Percentiles rank a stretch among this genome's conserved stretches.
Evolutionary conservation across 2,329 filamentous ascomycete species (phyloP).

Genomic region (Phyllosticta paracitricarpa): DNA sequence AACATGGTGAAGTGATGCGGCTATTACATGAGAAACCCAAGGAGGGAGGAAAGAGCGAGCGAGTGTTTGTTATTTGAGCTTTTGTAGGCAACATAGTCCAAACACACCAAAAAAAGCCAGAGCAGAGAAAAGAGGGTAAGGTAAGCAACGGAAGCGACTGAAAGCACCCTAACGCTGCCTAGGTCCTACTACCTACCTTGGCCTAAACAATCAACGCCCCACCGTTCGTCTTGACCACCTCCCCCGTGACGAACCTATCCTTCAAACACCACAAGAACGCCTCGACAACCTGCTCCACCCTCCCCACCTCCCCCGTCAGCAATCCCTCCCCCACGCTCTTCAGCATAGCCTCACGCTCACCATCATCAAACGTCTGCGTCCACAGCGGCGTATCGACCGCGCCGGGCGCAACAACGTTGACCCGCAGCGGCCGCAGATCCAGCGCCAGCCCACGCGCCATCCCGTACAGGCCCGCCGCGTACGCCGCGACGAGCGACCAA

Average conservation of each 20-base stretch:
- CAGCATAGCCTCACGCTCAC: slow-evolving; percentile 18
- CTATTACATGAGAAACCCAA: too few species aligned
- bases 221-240: slow-evolving; percentile 34
- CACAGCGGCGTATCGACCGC: slow-evolving; percentile 37
- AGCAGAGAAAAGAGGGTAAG: too few species aligned
- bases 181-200: background rate
- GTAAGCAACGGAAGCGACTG: too few species aligned
- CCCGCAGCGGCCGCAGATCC: slow-evolving; percentile 53
- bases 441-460: slow-evolving; percentile 49
- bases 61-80: too few species aligned
- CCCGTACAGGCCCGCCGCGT: slow-evolving; percentile 42
- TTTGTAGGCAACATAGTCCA: too few species aligned
- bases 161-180: too few species aligned
- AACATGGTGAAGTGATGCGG: too few species aligned
- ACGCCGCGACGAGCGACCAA: slow-evolving; percentile 41
- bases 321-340: slow-evolving; percentile 14
- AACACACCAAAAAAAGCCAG: too few species aligned
- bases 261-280: slow-evolving; percentile 39
- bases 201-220: slow-evolving; percentile 20
- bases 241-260: slow-evolving; percentile 37
- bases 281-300: slow-evolving; percentile 29
- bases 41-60: too few species aligned
- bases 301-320: slow-evolving; percentile 20
- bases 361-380: slow-evolving; percentile 19
- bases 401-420: slow-evolving; percentile 53